Conservation (phyloP, 116 monocot genomes). For the Papilionanthe hybrid region DNA sequence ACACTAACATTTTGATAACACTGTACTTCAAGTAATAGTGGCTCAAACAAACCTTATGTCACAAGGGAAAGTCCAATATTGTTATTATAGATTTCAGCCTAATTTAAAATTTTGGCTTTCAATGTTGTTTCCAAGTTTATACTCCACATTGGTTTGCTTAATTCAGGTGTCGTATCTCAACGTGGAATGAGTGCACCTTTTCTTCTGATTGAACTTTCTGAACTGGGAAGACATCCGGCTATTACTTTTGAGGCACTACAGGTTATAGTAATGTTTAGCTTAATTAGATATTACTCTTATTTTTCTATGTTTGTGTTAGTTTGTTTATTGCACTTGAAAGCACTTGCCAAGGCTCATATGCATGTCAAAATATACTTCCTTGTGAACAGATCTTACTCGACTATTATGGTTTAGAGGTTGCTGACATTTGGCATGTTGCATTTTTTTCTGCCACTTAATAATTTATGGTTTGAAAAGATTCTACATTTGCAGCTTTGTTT, state of each 20-base stretch:
- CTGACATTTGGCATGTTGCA: background rate
- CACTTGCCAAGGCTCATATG: background rate
- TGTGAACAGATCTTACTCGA: background rate
- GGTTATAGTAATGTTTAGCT: constrained; percentile 27
- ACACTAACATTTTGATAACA: background rate
- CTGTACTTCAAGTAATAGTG: background rate
- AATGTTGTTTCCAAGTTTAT: background rate
- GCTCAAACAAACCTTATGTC: background rate
- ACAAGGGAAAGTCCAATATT: background rate
- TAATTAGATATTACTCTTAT: constrained; percentile 3
- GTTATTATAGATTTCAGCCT: background rate
- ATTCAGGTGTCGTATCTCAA: constrained; percentile 20
- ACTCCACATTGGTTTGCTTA: background rate
- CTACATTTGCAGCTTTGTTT: background rate
- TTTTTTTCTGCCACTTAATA: background rate
- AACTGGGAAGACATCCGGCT: constrained; percentile 32
- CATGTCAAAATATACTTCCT: background rate
- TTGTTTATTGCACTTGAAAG: background rate
- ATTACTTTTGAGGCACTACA: constrained; percentile 71
- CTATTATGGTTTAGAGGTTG: no score
- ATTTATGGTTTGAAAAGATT: background rate
- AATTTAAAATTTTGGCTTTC: background rate
- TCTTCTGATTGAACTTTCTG: constrained; percentile 48
- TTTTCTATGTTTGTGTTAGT: background rate
- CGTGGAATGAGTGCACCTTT: constrained; percentile 23